These are phyloP conservation scores for Herpetospermum pedunculosum DNA, from an alignment of 306 rosid genomes.

Conservation along the genomic window DNA sequence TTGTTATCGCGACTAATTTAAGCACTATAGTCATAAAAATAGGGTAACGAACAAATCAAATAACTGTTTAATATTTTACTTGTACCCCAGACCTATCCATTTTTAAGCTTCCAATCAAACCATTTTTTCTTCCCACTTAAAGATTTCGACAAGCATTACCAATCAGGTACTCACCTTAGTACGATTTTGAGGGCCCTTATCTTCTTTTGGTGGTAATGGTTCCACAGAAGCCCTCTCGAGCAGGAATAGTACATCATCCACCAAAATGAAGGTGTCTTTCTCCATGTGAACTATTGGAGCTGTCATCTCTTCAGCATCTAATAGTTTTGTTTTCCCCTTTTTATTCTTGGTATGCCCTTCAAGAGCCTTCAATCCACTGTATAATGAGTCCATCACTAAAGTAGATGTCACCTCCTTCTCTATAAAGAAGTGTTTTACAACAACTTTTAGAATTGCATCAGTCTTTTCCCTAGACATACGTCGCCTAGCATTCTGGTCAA, in stretches of 20 bases:
- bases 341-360: constrained; percentile 71
- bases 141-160: neutral
- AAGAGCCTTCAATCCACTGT: constrained; percentile 95
- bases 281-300: constrained; percentile 84
- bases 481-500: constrained; percentile 78
- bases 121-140: neutral
- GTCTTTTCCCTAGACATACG: constrained; percentile 91
- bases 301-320: constrained; percentile 77
- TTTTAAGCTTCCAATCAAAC: neutral
- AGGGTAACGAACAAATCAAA: neutral
- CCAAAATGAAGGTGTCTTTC: constrained; percentile 80
- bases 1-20: neutral
- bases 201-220: constrained; percentile 97
- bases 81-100: neutral
- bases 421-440: constrained; percentile 84
- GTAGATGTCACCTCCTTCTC: constrained; percentile 99
- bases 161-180: constrained; percentile 56
- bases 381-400: constrained; percentile 94
- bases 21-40: neutral
- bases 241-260: constrained; percentile 72
- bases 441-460: constrained; percentile 74
- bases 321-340: constrained; percentile 44
- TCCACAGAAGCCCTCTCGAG: constrained; percentile 96
- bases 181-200: constrained; percentile 99
- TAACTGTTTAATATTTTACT: neutral